These are phyloP conservation scores for Brasenia schreberi DNA, from an alignment of 164 flowering plant species.

Conservation along the genomic window DNA sequence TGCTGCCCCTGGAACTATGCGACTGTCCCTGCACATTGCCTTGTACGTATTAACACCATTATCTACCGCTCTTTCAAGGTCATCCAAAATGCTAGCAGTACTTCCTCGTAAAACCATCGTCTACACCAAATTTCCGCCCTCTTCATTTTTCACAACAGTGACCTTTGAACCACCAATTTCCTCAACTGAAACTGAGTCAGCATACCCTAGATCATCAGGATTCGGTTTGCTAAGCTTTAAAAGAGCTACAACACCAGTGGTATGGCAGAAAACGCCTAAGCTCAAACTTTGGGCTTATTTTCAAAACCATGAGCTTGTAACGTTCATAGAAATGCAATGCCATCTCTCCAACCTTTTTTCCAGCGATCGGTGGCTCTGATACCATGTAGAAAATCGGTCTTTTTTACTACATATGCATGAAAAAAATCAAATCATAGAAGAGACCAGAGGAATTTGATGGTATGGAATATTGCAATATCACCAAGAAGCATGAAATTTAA, in stretches of 20 bases:
- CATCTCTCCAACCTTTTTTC: too few species aligned
- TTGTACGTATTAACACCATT: conserved; percentile 95
- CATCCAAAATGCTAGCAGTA: conserved; percentile 96
- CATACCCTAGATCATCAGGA: conserved; percentile 84
- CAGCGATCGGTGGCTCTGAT: too few species aligned
- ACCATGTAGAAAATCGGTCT: too few species aligned
- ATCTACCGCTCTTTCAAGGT: conserved; percentile 98
- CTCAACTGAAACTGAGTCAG: conserved; percentile 82
- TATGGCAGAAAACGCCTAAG: conserved; percentile 85
- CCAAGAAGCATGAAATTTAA: too few species aligned
- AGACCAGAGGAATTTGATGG: too few species aligned
- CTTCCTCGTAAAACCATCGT: conserved; percentile 91
- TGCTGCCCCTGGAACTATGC: conserved; percentile 88
- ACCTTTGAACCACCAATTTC: conserved; percentile 96
- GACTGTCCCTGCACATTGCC: conserved; percentile 96
- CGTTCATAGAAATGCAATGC: too few species aligned
- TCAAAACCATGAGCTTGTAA: conserved; percentile 91
- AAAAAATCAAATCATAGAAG: too few species aligned
- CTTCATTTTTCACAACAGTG: conserved; percentile 83
- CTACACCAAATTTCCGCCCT: conserved; percentile 78
- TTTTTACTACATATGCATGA: too few species aligned
- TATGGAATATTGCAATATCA: too few species aligned
- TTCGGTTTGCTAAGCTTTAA: conserved; percentile 82
- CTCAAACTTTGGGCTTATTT: conserved; percentile 93
- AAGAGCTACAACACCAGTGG: conserved; percentile 78